Base-by-base conservation (phyloP, 73 alveolate species). In the Tetrahymena borealis region DNA sequence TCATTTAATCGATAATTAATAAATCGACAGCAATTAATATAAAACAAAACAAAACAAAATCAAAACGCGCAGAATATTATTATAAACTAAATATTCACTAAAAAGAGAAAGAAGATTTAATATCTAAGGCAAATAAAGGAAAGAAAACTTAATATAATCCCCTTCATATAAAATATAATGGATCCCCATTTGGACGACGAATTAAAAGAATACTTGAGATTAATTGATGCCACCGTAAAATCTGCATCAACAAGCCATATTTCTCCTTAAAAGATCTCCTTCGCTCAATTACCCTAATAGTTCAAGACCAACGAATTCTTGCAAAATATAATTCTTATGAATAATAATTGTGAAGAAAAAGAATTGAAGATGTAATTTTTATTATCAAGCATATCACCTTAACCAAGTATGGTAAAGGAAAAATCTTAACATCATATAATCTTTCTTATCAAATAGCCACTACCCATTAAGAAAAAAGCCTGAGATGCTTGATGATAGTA, bases 21-120 rank as follows among this genome's bases (percentile, higher is more conserved):
- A 32, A 60, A 60, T 18, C 28, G 28, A 2, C 12, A 39, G 43
- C 12, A 12, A 60, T 0, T 60, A 18, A 60, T 60, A n/a, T 60
- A 60, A 60, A 24, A 60, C 28, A 60, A 60, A 60, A 60, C 35
- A 32, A 60, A 60, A 60, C 37, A 60, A 24, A 60, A 60, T 24
- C 85, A 60, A 60, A 60, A 60, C 85, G 85, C 85, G 85, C 85
- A 60, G 85, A 60, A 60, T 60, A 60, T 60, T 60, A 60, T 60
- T 24, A 60, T 60, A 60, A 60, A 60, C 85, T 24, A 9, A 60
- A 60, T 60, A 60, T 60, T 60, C 28, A 60, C 35, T 24, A 60
- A 60, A 32, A 60, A 60, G 85, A 60, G 85, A 60, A 60, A 60
- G 35, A 60, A 9, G n/a, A 60, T 18, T 60, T 1, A 60, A 24